Percentiles rank a stretch among this genome's conserved stretches.
These are phyloP conservation scores for Ormosia emarginata DNA, from an alignment of 306 rosid species.

Conservation along the genomic window DNA sequence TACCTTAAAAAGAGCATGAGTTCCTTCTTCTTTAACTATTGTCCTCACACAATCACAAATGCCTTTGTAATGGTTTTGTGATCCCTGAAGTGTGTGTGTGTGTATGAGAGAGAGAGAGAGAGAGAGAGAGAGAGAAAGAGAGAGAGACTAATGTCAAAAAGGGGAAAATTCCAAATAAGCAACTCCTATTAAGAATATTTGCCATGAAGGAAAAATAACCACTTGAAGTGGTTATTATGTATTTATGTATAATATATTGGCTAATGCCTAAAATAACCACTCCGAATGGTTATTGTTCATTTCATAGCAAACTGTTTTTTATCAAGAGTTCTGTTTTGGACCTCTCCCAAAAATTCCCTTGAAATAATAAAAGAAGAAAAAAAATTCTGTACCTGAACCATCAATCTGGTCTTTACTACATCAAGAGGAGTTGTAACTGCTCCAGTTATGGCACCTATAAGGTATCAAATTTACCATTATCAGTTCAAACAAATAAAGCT, in stretches of 20 bases:
- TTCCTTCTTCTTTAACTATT: constrained; percentile 74
- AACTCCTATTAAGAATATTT: neutral
- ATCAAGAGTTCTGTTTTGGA: neutral
- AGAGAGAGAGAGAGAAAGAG: neutral
- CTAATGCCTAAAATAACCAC: neutral
- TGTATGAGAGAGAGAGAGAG: neutral
- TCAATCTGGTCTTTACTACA: constrained; percentile 76
- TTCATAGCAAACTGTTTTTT: neutral
- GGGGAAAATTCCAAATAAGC: neutral
- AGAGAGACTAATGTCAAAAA: neutral
- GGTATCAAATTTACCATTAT: constrained; percentile 11
- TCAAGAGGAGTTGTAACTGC: constrained; percentile 92
- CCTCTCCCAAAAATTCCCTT: neutral
- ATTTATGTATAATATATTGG: neutral
- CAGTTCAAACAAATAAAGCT: constrained; percentile 14
- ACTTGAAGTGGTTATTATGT: neutral
- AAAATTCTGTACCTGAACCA: constrained; percentile 48
- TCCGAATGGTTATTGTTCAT: neutral
- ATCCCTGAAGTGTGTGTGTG: constrained; percentile 41
- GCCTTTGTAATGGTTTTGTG: constrained; percentile 61
- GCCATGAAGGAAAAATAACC: neutral
- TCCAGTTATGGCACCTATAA: constrained; percentile 80
- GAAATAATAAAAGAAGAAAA: neutral
- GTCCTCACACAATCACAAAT: constrained; percentile 66
- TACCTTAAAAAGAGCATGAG: constrained; percentile 69